A percentile compares a stretch with the other conserved stretches of the same genome.
Evolutionary conservation across 2,329 filamentous ascomycete genomes (phyloP).

Genomic region (Sarocladiaceae sp.): DNA sequence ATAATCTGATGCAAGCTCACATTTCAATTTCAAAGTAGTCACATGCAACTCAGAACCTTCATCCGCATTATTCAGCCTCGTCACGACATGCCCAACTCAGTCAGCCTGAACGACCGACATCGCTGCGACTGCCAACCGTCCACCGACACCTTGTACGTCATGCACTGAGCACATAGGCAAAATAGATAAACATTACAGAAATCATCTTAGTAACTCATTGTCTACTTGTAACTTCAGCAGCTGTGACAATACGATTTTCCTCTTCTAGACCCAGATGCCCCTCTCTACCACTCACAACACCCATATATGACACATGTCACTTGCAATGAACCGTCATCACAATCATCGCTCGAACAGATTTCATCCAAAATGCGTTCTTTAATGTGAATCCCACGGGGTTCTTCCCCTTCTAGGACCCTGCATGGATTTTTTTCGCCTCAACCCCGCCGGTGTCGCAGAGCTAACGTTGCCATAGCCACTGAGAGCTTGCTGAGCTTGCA

Average conservation of each 20-base stretch:
- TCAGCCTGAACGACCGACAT: not conserved
- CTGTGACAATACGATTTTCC: not conserved
- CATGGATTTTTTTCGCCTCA: not conserved
- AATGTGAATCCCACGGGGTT: not conserved
- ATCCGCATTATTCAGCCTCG: constrained; percentile 5
- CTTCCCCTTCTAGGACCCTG: not conserved
- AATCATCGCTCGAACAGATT: too few relatives aligned
- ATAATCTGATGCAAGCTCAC: not conserved
- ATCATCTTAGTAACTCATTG: not conserved
- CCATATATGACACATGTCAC: not conserved
- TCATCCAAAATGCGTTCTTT: constrained; percentile 4
- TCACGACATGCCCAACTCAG: not conserved
- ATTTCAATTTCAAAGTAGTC: not conserved
- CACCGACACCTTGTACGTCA: not conserved
- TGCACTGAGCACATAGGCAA: too few relatives aligned
- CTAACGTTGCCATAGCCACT: not conserved
- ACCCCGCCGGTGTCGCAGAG: constrained; percentile 1
- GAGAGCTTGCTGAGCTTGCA: not conserved
- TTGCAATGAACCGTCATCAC: not conserved
- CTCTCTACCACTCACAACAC: not conserved
- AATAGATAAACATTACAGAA: not conserved
- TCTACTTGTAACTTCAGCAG: too few relatives aligned
- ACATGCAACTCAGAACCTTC: not conserved
- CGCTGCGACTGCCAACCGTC: not conserved
- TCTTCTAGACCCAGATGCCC: not conserved